Base-by-base conservation (phyloP, 805 yeast species). In the Schwanniomyces sp. region DNA sequence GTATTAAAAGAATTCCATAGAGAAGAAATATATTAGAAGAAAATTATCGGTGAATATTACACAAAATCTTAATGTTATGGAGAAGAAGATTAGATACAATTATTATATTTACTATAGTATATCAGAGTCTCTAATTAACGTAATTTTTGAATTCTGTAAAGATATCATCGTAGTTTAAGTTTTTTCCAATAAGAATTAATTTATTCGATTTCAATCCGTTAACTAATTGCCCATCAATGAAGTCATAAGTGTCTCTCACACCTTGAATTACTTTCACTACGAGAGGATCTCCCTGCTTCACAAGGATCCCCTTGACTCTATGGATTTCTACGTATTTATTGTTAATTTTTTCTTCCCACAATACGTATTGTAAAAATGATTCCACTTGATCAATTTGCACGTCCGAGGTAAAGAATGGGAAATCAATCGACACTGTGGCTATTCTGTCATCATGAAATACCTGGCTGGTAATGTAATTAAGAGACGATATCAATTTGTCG, bases 211-310 rank as follows among this genome's bases (percentile, higher is more conserved):
- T 57, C 2, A 72, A 61, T 0, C 69, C 76, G 12, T 68, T 70
- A 4, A 75, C 71, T 39, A 62, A 56, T 14, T 50, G 44, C 6
- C 70, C 71, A 11, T 79, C 82, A 4, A 85, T 75, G 2, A 89
- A 72, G 52, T 94, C 99, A 65, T 90, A 94, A 0, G 96, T 90
- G 46, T 91, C 94, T 50, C 98, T 75, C 0, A 94, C 99, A 10
- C 96, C 98, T 63, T 94, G 99, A 9, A 94, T 68, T 7, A 91
- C 87, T 52, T 79, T 76, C 18, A 77, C 82, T 7, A 62, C 65
- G 0, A 53, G 55, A 11, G 50, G 50, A 8, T 57, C 62, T 5
- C 63, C 55, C n/a, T 63, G 56, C 27, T 48, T 44, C 51, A 84
- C 76, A 7, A 91, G 52, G 8, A 88, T 64, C 1, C 97, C 98